Base-by-base conservation (phyloP, 345 rosid genomes). In the Nasturtium officinale region DNA sequence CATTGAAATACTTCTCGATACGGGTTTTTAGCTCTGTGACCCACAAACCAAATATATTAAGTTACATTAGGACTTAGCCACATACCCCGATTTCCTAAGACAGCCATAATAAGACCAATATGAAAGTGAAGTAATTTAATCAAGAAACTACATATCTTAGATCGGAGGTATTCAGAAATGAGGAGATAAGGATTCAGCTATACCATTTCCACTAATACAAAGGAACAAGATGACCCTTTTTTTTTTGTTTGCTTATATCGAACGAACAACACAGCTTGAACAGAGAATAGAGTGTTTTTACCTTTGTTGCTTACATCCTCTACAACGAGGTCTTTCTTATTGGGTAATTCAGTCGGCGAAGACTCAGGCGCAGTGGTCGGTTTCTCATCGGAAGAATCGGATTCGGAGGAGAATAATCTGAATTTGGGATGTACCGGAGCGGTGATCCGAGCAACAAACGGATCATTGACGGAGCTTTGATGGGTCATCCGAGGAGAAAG, bases 1-100 rank as follows among this genome's bases (percentile, higher is more conserved):
- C 74, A 5, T 84, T 76, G 76, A 89, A 88, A 78, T 91, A 94
- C 80, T 88, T 86, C 38, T 88, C 85, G 52, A 94, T 77, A 65
- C 72, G 80, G 33, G 54, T 54, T 72, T 86, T 91, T 45, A 94
- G 81, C 82, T 94, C 96, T 91, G 75, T 47, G 28, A 79, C 52
- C 52, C 66, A 72, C 76, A 73, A 46, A 70, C 61, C 56, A 54
- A 62, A 6, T 5, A 42, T 48, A 30, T 48, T 6, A 15, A 43
- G 23, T 38, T 43, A 30, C 50, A 69, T 29, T 58, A 57, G 13
- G 43, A 23, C 30, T 48, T 8, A 40, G 28, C 25, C 8, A 51
- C 54, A 72, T 5, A 62, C 13, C 32, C 29, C 54, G 9, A 42
- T 56, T 65, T 16, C 7, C 2, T 17, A 65, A 53, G 26, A 28